Conservation (phyloP, 129 eudicot species). For the Helianthus tuberosus region DNA sequence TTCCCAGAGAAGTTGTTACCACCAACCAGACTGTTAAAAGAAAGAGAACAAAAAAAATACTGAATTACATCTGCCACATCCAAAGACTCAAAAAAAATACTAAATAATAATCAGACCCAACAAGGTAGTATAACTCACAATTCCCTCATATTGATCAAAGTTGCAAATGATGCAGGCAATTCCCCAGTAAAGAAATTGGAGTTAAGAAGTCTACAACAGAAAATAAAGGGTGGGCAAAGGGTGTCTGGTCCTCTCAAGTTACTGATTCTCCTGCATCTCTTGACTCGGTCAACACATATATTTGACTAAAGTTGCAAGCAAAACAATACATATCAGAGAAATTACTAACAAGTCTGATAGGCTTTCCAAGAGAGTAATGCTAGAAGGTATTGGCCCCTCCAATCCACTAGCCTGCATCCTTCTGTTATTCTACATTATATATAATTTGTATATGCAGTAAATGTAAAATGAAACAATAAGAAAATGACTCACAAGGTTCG, state of each 20-base stretch:
- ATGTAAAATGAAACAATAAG: no score
- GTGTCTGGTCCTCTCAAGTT: slow-evolving; percentile 26
- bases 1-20: slow-evolving; percentile 59
- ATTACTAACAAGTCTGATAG: slow-evolving; percentile 59
- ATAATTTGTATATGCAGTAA: no score
- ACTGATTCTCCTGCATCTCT: slow-evolving; percentile 39
- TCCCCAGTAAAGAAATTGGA: slow-evolving; percentile 44
- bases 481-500: slow-evolving; percentile 43
- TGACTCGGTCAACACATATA: background rate
- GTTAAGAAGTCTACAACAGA: slow-evolving; percentile 26
- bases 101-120: background rate
- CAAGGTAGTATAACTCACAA: slow-evolving; percentile 43
- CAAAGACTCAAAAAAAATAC: no score
- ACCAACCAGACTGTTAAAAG: no score
- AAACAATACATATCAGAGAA: background rate
- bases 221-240: background rate
- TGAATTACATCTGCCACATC: no score
- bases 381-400: slow-evolving; percentile 27
- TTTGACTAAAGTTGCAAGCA: slow-evolving; percentile 30
- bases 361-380: slow-evolving; percentile 52
- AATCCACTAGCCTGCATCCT: slow-evolving; percentile 64
- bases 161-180: slow-evolving; percentile 59
- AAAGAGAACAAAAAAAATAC: no score
- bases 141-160: slow-evolving; percentile 47
- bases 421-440: no score